A percentile compares a stretch with the other conserved stretches of the same genome.
phyloP scores from a whole-genome alignment of 2,329 filamentous ascomycete species.

The Didymella arachidicola region DNA sequence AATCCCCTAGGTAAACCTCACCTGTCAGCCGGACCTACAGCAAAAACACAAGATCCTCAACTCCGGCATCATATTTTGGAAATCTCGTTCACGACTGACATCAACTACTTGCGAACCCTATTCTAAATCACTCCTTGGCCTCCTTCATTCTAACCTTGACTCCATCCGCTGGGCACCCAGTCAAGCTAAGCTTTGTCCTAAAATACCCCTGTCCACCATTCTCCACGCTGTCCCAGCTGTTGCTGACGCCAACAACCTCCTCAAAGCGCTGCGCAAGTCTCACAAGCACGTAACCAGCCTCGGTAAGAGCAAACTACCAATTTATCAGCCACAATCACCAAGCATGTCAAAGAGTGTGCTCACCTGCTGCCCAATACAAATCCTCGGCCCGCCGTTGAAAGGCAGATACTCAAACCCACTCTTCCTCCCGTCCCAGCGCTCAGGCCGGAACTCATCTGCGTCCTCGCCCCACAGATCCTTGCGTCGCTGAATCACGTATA shows the following conservation, averaged over 20 bases:
- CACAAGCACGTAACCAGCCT: slow-evolving; percentile 41
- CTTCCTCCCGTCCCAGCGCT: slow-evolving; percentile 46
- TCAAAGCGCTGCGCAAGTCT: slow-evolving; percentile 42
- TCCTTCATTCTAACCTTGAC: slow-evolving; percentile 45
- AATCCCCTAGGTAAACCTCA: too few species aligned
- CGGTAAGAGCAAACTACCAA: slow-evolving; percentile 40
- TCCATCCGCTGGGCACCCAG: slow-evolving; percentile 41
- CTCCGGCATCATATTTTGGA: too few species aligned
- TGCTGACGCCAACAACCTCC: slow-evolving; percentile 34
- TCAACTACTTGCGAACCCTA: background rate
- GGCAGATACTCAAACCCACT: slow-evolving; percentile 45
- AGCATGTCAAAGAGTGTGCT: background rate
- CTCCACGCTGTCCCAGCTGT: slow-evolving; percentile 37
- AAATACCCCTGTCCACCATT: slow-evolving; percentile 36
- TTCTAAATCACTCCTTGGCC: slow-evolving; percentile 25
- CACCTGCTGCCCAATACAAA: slow-evolving; percentile 43
- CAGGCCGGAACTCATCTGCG: slow-evolving; percentile 47
- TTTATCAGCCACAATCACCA: background rate
- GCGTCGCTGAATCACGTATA: slow-evolving; percentile 46
- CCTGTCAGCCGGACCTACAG: too few species aligned
- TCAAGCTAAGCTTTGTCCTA: slow-evolving; percentile 36
- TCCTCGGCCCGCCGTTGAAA: slow-evolving; percentile 45
- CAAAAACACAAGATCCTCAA: too few species aligned
- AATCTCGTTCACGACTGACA: background rate
- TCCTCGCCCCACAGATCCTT: slow-evolving; percentile 50